Evolutionary conservation across 306 rosid species (phyloP).

Genomic region (Herpetospermum pedunculosum): DNA sequence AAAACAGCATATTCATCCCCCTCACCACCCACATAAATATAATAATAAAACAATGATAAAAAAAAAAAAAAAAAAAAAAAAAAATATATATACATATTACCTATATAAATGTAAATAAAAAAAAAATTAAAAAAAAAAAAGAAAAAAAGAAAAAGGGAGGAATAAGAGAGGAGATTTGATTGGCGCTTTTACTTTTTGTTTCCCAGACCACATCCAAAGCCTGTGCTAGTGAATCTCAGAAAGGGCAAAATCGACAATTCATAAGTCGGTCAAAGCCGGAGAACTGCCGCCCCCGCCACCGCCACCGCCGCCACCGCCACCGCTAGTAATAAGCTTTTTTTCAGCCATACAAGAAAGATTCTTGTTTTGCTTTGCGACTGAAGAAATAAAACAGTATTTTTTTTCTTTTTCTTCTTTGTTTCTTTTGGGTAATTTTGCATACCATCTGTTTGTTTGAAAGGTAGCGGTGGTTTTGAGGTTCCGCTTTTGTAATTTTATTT

Average conservation of each 20-base stretch:
- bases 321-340: neutral
- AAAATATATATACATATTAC: neutral
- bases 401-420: neutral
- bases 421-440: neutral
- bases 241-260: neutral
- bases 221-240: neutral
- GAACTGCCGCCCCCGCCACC: neutral
- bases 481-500: too few species aligned
- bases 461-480: neutral
- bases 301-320: neutral
- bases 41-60: neutral
- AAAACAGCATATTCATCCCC: neutral
- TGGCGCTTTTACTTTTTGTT: constrained; percentile 58
- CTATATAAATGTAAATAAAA: neutral
- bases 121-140: constrained; percentile 16
- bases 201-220: constrained; percentile 26
- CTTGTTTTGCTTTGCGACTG: neutral
- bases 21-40: neutral
- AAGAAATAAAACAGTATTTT: neutral
- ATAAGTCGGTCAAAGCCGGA: neutral
- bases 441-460: neutral
- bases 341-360: neutral
- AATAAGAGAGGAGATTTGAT: constrained; percentile 26
- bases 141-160: constrained; percentile 24
- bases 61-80: neutral